These are phyloP conservation scores for Aegilops tauschii DNA, from an alignment of 176 grass and related monocot species.

Conservation along the genomic window DNA sequence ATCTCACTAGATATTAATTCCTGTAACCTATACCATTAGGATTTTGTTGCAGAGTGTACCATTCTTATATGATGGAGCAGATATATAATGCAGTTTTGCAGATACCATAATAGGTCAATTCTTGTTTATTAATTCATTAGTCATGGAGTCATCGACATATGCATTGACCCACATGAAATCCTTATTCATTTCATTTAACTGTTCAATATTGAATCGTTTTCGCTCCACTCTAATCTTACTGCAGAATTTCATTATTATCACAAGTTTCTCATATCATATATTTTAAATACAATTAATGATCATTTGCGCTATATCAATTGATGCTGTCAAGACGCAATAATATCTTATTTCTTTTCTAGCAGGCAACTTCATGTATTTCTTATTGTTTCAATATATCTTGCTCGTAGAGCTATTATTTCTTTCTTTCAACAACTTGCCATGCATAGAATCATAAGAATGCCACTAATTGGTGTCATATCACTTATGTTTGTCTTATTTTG, in stretches of 20 bases:
- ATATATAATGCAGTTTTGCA: constrained; percentile 10
- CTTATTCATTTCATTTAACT: not conserved
- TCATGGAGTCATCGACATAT: not conserved
- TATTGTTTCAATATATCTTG: not conserved
- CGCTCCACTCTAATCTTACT: not conserved
- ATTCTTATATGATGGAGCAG: not conserved
- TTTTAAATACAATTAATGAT: not conserved
- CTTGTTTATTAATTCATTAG: constrained; percentile 5
- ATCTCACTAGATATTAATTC: not conserved
- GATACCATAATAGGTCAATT: not conserved
- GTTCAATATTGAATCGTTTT: constrained; percentile 14
- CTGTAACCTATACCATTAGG: not conserved
- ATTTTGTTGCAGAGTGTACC: constrained; percentile 18
- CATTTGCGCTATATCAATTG: not conserved
- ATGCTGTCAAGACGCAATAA: not conserved
- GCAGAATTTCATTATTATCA: not conserved
- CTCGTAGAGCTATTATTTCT: not conserved
- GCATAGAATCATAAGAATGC: constrained; percentile 4
- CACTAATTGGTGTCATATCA: not conserved
- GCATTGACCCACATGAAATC: not conserved
- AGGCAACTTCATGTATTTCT: not conserved
- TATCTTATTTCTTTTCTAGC: not conserved
- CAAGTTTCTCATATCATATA: not conserved
- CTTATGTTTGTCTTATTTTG: constrained; percentile 5
- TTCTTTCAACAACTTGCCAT: constrained; percentile 19